Base-by-base conservation (phyloP, 2,329 filamentous ascomycete species). In the Bimuria novae-zelandiae region DNA sequence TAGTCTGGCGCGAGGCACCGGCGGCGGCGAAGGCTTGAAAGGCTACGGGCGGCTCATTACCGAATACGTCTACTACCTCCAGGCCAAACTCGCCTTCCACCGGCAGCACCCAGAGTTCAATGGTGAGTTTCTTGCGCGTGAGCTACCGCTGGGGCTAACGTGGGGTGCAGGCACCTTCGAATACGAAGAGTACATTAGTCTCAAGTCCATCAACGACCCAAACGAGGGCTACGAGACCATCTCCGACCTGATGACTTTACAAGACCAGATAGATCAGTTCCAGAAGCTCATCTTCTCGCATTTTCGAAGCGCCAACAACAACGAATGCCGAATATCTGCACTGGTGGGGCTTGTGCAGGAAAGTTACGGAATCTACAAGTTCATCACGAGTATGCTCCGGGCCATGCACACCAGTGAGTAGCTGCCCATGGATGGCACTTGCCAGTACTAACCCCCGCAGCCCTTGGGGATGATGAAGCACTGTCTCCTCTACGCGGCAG, bases 301-400 rank as follows among this genome's bases (percentile, higher is more conserved):
- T 75, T 97, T 99, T 77, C 87, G 92, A 55, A 86, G 87, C 61
- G 89, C 92, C 22, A 87, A 89, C 42, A 96, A 96, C 77, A 99
- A 97, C 68, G 94, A 99, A 75, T 97, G 93, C 75, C 85, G 93
- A 57, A 99, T 99, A 67, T 95, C 93, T 12, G 90, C 94, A 1
- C 78, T 99, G 48, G 92, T 97, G 19, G 91, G 92, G 2, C 79
- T 99, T 37, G 94, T 99, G 3, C 91, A 96, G 72, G 94, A 99
- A 79, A 97, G 92, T 73, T 99, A 97, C 75, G 94, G 94, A 42
- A 97, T 99, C 64, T 99, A 99, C 82, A 97, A 97, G 76, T 99
- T 99, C 74, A 92, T 97, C 61, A 99, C 94, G 0, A 99, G 94
- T 88, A 99, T 99, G 94, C 78, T 99, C 57, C 86, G 94, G 51